Base-by-base conservation (phyloP, 2,329 filamentous ascomycete genomes). In the Colletotrichum costaricense region DNA sequence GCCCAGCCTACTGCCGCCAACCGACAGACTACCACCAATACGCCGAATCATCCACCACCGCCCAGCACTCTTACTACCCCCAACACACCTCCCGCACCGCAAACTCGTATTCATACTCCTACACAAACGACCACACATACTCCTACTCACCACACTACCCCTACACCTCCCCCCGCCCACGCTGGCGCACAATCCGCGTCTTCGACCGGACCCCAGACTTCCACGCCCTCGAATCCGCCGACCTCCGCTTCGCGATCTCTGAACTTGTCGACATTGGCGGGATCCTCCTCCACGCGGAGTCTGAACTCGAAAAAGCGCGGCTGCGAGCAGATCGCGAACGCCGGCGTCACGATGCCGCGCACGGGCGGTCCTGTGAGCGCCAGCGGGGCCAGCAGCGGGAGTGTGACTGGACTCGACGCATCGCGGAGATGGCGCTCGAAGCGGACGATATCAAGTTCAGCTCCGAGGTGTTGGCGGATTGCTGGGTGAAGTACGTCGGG, bases 71-170 rank as follows among this genome's bases (percentile, higher is more conserved):
- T 5, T 4, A 12, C 63, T 28, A 9, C 12, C 14, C 12, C 3
- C 2, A 9, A 28, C 26, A 5, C 0, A 14, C 75, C 0, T 16
- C 73, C 0, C 79, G 79, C 46, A 73, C 73, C 60, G 80, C 78
- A 24, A 64, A 74, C 52, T 65, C 67, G 33, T 68, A 66, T 3
- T 30, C 54, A 24, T 73, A 57, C n/a, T 69, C 72, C 56, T 38
- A 68, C 11, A 64, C 59, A 49, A 74, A 57, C 24, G 69, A 70
- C 54, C 30, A 69, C 11, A 64, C 55, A 33, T 80, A 78, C 30
- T 62, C 69, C 1, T 24, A 62, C 28, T 19, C 30, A 59, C 42
- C 4, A 26, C n/a, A 33, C 65, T 33, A 28, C 30, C 14, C 62
- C 42, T 16, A 12, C 24, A 0, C 19, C 52, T 1, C 24, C 2